Evolutionary conservation across 2,329 filamentous ascomycete genomes (phyloP), one percentile per base, ranked within the genome.

Genomic region (Penicillium sp.): DNA sequence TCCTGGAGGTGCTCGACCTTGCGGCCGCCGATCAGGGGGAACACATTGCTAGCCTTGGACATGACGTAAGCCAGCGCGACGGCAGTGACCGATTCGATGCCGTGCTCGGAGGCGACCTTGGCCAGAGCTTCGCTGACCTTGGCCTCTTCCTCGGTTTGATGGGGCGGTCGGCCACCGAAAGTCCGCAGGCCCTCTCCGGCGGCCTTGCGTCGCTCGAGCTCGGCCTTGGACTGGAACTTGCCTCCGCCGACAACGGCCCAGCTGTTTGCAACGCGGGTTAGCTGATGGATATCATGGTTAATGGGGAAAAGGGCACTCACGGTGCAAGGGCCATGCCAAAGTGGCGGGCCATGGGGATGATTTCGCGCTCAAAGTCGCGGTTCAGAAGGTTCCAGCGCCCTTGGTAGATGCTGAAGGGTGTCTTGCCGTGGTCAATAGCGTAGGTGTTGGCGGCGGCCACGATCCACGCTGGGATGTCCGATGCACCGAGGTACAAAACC

Each of bases 161-260:
- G 14, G 9, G 14, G 18, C 11, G n/a, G 10, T 66, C 67, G 38
- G 75, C 71, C 18, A 73, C 47, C 41, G n/a, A n/a, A n/a, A n/a
- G n/a, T n/a, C n/a, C n/a, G n/a, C n/a, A n/a, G n/a, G n/a, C n/a
- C n/a, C n/a, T n/a, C n/a, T n/a, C n/a, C n/a, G n/a, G n/a, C n/a
- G n/a, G n/a, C n/a, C n/a, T n/a, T n/a, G n/a, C n/a, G n/a, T 75
- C 67, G 44, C 75, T 68, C 8, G 69, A 67, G 2, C 62, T 65
- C 50, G 4, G 18, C n/a, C 7, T 6, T 15, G 8, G 30, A 16
- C 2, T 75, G 72, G 63, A 78, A 77, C 36, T 71, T 66, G 18
- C 75, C 75, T 3, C 69, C 59, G 13, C 77, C 78, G 4, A 81
- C 63, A 0, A 74, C 76, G 34, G 78, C 80, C 79, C n/a, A n/a